Evolutionary conservation across 208 protist species (phyloP).

Genomic region (Blechomonas ayalai): DNA sequence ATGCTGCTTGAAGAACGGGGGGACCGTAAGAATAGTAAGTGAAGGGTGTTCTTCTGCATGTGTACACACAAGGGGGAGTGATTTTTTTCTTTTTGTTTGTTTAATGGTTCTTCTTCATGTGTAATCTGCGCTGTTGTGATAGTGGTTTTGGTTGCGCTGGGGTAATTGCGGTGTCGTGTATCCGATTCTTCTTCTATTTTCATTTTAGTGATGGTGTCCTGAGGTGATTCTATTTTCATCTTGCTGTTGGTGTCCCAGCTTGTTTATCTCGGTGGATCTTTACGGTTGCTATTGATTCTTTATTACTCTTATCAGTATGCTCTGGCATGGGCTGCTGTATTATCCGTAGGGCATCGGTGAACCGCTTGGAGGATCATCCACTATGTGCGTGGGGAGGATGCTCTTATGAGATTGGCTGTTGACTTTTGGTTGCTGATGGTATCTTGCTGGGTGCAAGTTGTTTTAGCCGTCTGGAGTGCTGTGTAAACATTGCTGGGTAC

Average conservation of each 20-base stretch:
- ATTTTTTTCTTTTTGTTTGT: slow-evolving; percentile 17
- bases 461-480: no score
- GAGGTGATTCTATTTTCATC: slow-evolving; percentile 7
- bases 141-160: neutral
- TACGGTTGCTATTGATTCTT: neutral
- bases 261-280: neutral
- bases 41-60: neutral
- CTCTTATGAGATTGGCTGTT: no score
- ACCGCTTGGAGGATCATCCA: no score
- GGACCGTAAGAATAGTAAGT: no score
- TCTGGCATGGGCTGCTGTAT: neutral
- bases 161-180: neutral
- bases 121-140: neutral
- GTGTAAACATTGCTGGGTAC: no score
- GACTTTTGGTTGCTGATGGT: no score
- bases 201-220: slow-evolving; percentile 7
- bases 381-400: no score
- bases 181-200: neutral
- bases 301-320: neutral
- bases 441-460: no score
- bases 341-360: neutral
- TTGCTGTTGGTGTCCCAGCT: slow-evolving; percentile 2
- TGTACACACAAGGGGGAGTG: neutral
- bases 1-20: no score
- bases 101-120: neutral